A percentile compares a stretch with the other conserved stretches of the same genome.
phyloP scores from a whole-genome alignment of 1,284 basidiomycete genomes.

The Ustilago crameri region DNA sequence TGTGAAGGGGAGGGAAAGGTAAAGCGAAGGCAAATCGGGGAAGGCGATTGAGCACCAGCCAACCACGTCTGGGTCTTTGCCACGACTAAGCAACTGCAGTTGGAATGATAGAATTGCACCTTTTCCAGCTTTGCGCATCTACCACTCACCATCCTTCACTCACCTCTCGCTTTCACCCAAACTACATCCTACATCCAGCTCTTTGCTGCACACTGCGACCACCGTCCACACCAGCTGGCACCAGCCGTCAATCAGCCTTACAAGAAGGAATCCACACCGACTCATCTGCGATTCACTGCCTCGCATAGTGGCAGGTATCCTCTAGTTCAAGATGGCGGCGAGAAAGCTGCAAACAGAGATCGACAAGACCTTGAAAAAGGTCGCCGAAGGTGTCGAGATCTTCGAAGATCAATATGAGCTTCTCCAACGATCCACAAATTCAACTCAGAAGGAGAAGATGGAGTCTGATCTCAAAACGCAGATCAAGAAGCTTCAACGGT shows the following conservation, averaged over 20 bases:
- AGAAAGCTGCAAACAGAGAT: slow-evolving; percentile 67
- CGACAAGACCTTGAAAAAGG: slow-evolving; percentile 67
- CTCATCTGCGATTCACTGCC: slow-evolving; percentile 2
- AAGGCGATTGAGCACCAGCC: slow-evolving; percentile 19
- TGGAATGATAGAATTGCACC: not conserved
- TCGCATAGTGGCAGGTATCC: slow-evolving; percentile 23
- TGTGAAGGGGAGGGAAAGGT: slow-evolving; percentile 5
- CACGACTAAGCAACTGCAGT: no score
- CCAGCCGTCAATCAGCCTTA: no score
- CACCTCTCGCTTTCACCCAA: not conserved
- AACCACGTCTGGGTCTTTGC: not conserved
- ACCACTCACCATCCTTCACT: not conserved
- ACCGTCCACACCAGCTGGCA: not conserved
- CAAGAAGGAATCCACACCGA: not conserved
- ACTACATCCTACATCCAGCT: no score
- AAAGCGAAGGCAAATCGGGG: slow-evolving; percentile 30
- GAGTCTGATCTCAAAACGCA: slow-evolving; percentile 68
- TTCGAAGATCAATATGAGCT: slow-evolving; percentile 68
- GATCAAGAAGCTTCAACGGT: slow-evolving; percentile 92
- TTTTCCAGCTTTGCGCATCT: not conserved
- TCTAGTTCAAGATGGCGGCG: slow-evolving; percentile 59
- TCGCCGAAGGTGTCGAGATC: slow-evolving; percentile 67
- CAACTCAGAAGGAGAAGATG: slow-evolving; percentile 68
- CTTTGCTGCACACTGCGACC: not conserved
- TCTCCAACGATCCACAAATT: slow-evolving; percentile 64